Percentiles rank a stretch among this genome's conserved stretches.
Conservation (phyloP, 164 flowering plant genomes). For the Stephania cephalantha region DNA sequence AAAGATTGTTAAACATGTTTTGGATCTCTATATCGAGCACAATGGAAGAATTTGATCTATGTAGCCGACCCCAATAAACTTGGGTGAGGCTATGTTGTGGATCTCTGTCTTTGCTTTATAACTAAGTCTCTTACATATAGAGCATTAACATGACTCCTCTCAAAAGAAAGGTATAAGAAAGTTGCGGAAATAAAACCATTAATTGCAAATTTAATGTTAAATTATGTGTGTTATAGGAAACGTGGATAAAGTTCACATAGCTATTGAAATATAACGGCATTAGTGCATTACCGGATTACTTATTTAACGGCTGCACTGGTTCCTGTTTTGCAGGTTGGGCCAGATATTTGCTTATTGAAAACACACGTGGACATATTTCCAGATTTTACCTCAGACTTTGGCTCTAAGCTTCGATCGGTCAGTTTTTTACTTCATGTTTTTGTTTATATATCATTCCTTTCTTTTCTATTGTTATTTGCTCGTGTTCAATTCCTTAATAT, state of each 20-base stretch:
- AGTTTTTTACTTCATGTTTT: constrained; percentile 4
- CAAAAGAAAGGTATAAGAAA: no score
- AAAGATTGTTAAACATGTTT: no score
- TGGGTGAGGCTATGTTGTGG: no score
- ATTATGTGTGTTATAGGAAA: background rate
- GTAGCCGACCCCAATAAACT: no score
- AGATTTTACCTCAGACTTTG: constrained; percentile 91
- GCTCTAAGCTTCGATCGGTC: constrained; percentile 85
- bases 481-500: background rate
- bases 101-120: no score
- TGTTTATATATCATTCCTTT: background rate
- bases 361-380: constrained; percentile 97
- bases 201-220: background rate
- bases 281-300: background rate
- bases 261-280: background rate
- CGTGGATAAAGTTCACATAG: no score
- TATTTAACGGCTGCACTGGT: background rate
- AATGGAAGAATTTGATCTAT: no score
- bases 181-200: background rate
- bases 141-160: no score
- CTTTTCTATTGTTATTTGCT: background rate
- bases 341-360: constrained; percentile 85
- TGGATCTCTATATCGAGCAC: no score
- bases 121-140: no score
- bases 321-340: constrained; percentile 69